phyloP scores from a whole-genome alignment of 2,329 filamentous ascomycete genomes.

The Trichoderma sp. region DNA sequence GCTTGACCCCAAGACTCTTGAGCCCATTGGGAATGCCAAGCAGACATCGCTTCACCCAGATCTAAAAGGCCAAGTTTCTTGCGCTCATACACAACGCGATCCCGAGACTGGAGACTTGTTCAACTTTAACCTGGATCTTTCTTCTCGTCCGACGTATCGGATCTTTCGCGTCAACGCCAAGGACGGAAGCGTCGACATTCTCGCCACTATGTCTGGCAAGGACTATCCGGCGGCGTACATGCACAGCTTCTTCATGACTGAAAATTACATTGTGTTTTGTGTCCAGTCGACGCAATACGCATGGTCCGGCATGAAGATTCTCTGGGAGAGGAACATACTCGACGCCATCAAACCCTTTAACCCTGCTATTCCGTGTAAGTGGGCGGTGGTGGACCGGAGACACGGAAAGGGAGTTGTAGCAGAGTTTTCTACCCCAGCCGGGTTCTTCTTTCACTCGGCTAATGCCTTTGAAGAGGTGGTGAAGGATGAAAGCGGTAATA shows the following conservation, averaged over 20 bases:
- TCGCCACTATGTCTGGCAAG: conserved; percentile 60
- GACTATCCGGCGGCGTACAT: conserved; percentile 63
- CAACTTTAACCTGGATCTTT: conserved; percentile 76
- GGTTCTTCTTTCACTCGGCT: conserved; percentile 76
- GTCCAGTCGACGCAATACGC: conserved; percentile 64
- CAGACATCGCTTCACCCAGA: conserved; percentile 64
- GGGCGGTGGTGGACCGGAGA: conserved; percentile 71
- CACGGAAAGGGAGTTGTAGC: conserved; percentile 62
- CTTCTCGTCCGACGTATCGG: conserved; percentile 57
- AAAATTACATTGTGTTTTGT: conserved; percentile 69
- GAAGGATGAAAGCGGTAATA: conserved; percentile 34
- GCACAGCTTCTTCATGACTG: conserved; percentile 76
- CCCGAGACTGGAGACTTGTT: conserved; percentile 70
- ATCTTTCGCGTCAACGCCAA: conserved; percentile 63
- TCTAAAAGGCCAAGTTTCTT: conserved; percentile 64
- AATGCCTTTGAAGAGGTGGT: conserved; percentile 68
- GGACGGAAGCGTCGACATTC: conserved; percentile 64
- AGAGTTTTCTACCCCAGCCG: conserved; percentile 62
- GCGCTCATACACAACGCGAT: conserved; percentile 69
- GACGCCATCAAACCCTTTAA: conserved; percentile 67
- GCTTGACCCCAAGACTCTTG: conserved; percentile 67
- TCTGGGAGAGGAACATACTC: conserved; percentile 64
- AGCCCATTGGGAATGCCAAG: conserved; percentile 62
- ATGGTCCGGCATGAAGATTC: conserved; percentile 55
- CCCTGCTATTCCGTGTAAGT: conserved; percentile 52